phyloP scores from a whole-genome alignment of 2,329 filamentous ascomycete species.

The Trichophyton schoenleinii region DNA sequence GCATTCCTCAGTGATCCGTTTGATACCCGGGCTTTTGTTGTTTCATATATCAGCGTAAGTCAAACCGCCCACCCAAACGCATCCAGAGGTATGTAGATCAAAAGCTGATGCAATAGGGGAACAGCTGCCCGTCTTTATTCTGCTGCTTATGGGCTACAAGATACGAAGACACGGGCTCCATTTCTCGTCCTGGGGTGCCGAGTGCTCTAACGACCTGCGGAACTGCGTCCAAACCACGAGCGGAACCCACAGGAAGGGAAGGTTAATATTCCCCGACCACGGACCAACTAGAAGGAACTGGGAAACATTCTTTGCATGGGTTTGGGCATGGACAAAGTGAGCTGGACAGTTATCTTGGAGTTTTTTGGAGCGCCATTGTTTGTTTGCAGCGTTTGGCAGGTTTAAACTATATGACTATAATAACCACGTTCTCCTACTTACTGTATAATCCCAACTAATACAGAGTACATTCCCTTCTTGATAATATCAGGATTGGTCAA shows the following conservation, averaged over 20 bases:
- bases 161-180: constrained; percentile 26
- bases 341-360: background rate
- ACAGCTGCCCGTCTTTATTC: constrained; percentile 27
- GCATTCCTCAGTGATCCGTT: constrained; percentile 21
- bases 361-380: background rate
- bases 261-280: constrained; percentile 26
- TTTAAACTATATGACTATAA: background rate
- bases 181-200: constrained; percentile 24
- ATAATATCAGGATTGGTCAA: background rate
- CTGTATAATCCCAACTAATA: background rate
- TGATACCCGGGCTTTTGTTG: constrained; percentile 26
- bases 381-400: background rate
- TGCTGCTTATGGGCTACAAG: constrained; percentile 29
- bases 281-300: constrained; percentile 24
- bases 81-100: background rate
- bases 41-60: constrained; percentile 32
- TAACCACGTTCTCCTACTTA: background rate
- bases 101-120: background rate
- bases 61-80: background rate
- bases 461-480: background rate
- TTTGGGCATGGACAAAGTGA: constrained; percentile 31
- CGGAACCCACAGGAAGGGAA: constrained; percentile 21
- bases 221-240: constrained; percentile 27
- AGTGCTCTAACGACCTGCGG: constrained; percentile 26
- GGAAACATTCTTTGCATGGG: constrained; percentile 21